Evolutionary conservation across 305 asterid species (phyloP).

Genomic region (Fraxinus xanthoxyloides): DNA sequence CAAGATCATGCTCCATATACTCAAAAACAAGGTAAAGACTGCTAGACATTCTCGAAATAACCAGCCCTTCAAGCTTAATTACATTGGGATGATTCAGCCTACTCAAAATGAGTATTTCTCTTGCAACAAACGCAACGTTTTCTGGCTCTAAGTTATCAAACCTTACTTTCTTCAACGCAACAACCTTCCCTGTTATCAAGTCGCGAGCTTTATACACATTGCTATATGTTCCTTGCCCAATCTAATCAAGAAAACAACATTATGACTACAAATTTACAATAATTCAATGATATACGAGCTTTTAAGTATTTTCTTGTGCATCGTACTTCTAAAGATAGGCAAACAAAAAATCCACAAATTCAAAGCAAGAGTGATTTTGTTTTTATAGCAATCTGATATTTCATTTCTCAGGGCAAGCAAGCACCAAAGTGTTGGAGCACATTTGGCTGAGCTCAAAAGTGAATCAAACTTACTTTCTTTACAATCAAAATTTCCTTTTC

Average conservation of each 20-base stretch:
- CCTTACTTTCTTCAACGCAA: slow-evolving; percentile 89
- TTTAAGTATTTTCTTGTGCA: neutral
- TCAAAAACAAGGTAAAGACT: slow-evolving; percentile 87
- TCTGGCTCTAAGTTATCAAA: slow-evolving; percentile 88
- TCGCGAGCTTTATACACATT: slow-evolving; percentile 89
- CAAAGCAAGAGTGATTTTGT: neutral
- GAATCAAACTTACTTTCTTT: neutral
- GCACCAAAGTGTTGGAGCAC: neutral
- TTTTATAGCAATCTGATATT: neutral
- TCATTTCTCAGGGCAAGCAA: neutral
- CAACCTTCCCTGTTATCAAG: slow-evolving; percentile 80
- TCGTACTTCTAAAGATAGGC: neutral
- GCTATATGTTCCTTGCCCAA: slow-evolving; percentile 96
- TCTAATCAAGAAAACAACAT: slow-evolving; percentile 36
- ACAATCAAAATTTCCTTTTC: neutral
- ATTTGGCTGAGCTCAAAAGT: neutral
- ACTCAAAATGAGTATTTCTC: slow-evolving; percentile 70
- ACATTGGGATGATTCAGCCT: slow-evolving; percentile 88
- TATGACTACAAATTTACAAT: slow-evolving; percentile 20
- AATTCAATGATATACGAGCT: neutral
- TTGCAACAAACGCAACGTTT: slow-evolving; percentile 81
- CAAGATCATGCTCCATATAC: slow-evolving; percentile 97
- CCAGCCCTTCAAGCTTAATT: slow-evolving; percentile 90
- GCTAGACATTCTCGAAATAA: slow-evolving; percentile 84
- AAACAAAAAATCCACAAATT: slow-evolving; percentile 1